Evolutionary conservation across 495 filamentous ascomycete genomes (phyloP).

Genomic region (Beverwykella pulmonaria): DNA sequence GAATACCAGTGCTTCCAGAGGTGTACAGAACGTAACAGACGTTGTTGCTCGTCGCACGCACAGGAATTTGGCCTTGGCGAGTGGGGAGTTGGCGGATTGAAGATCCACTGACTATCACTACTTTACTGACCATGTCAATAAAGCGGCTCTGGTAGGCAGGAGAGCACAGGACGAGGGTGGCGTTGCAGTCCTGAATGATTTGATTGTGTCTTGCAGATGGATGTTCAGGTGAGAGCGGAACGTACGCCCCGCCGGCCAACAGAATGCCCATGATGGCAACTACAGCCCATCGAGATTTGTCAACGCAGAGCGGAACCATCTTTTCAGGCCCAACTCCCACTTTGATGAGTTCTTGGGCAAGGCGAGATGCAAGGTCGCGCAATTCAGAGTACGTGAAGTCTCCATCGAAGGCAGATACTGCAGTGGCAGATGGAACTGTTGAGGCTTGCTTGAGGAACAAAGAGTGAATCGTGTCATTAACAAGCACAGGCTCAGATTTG

Average conservation of each 20-base stretch:
- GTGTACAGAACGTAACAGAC: constrained; percentile 61
- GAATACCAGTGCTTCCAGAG: constrained; percentile 49
- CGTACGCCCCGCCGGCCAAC: constrained; percentile 58
- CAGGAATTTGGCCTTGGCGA: constrained; percentile 12
- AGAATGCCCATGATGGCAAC: constrained; percentile 58
- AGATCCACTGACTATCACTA: constrained; percentile 48
- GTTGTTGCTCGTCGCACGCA: constrained; percentile 41
- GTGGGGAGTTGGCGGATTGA: constrained; percentile 49
- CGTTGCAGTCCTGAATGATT: constrained; percentile 48
- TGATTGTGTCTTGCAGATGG: constrained; percentile 54
- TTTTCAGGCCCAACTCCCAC: constrained; percentile 47
- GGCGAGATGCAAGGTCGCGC: constrained; percentile 39
- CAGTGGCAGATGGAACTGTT: constrained; percentile 19
- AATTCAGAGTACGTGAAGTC: constrained; percentile 46
- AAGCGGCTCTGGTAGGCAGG: constrained; percentile 47
- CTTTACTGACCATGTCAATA: constrained; percentile 48
- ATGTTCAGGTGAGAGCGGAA: constrained; percentile 62
- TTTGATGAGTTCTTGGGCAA: constrained; percentile 44
- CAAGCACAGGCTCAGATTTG: constrained; percentile 19
- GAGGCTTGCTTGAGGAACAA: constrained; percentile 50
- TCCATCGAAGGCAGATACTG: constrained; percentile 42
- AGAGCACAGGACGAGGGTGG: constrained; percentile 52
- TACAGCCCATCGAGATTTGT: constrained; percentile 59
- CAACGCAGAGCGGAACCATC: constrained; percentile 57
- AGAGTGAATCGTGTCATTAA: constrained; percentile 57